phyloP scores from a whole-genome alignment of 2,329 filamentous ascomycete genomes.

The Epichloe gansuensis region DNA sequence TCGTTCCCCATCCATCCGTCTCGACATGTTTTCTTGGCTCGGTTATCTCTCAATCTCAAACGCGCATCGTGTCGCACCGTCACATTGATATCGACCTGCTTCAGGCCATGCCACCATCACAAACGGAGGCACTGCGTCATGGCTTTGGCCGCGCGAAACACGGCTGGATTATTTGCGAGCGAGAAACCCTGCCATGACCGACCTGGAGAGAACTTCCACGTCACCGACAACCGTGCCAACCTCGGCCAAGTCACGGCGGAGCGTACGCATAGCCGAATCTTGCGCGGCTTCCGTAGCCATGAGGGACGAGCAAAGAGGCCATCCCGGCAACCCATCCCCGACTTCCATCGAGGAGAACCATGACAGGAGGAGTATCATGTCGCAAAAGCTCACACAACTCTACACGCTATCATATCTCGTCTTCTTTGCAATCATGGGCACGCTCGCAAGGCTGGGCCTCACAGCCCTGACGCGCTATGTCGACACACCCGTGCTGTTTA shows the following conservation, averaged over 20 bases:
- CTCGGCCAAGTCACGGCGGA: slow-evolving; percentile 28
- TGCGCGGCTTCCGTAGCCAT: slow-evolving; percentile 8
- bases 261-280: slow-evolving; percentile 7
- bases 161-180: background rate
- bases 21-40: too few species aligned
- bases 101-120: too few species aligned
- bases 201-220: background rate
- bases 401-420: slow-evolving; percentile 74
- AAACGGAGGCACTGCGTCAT: too few species aligned
- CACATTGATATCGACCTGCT: too few species aligned
- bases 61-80: too few species aligned
- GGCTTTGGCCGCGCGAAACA: too few species aligned
- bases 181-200: background rate
- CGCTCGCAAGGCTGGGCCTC: slow-evolving; percentile 69
- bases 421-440: slow-evolving; percentile 76
- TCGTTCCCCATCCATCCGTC: too few species aligned
- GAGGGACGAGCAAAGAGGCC: slow-evolving; percentile 6
- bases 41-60: too few species aligned
- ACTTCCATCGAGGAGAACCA: slow-evolving; percentile 2
- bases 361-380: slow-evolving; percentile 20
- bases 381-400: slow-evolving; percentile 41
- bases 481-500: slow-evolving; percentile 60
- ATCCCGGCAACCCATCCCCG: slow-evolving; percentile 7
- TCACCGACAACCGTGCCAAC: slow-evolving; percentile 25
- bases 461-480: slow-evolving; percentile 71